Base-by-base conservation (phyloP, 2,329 filamentous ascomycete species). In the Aspergillus jensenii region DNA sequence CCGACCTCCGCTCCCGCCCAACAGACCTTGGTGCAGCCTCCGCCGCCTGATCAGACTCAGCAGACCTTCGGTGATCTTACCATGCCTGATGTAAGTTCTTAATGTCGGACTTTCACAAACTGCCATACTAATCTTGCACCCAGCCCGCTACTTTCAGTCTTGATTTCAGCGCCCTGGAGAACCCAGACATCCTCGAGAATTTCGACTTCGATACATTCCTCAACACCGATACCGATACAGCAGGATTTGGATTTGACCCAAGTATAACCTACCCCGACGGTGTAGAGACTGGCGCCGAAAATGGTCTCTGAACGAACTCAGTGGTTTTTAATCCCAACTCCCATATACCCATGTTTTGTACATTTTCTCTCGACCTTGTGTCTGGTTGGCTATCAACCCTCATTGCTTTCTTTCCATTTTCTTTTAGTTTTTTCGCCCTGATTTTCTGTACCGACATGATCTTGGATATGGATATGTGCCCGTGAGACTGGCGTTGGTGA, bases 131-230 rank as follows among this genome's bases (percentile, higher is more conserved):
- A 68, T 53, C 9, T 31, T 33, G 8, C 19, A n/a, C 52, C 27
- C 56, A 76, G 73, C 37, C 66, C 39, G 62, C 65, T 54, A 62
- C 66, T 53, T 77, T 76, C 66, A 76, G 70, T 48, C 72, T 78
- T 55, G 74, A 78, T 63, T 80, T 80, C 66, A 75, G 72, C 63
- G 67, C 75, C 52, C 67, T 81, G 59, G 78, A 80, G 57, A 77
- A 76, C 58, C 71, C 72, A 37, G 78, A 81, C 65, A 73, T 81
- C 33, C 68, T 81, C 45, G 79, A 81, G 67, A 79, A 78, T 65
- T 88, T 88, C 69, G 85, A 88, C 71, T 88, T 88, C 69, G 86
- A 88, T 68, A 84, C 82, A 15, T 88, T 88, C 76, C 76, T 88
- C 52, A 85, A 87, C 66, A 84, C 81, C 40, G 82, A 82, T 62